Evolutionary conservation across 129 eudicot species (phyloP).

Genomic region (Flaveria trinervia): DNA sequence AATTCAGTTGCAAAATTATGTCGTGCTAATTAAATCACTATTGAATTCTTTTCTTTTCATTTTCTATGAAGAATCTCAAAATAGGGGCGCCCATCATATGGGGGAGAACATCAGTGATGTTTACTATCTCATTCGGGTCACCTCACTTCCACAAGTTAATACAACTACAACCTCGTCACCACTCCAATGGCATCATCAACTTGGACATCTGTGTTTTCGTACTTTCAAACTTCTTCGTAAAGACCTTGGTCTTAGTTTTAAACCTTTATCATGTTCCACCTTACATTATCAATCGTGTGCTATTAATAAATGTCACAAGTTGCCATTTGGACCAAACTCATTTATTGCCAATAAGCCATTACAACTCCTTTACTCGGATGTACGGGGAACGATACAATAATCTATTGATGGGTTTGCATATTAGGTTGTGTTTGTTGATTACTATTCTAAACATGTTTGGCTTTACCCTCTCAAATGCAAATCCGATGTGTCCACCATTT

Average conservation of each 20-base stretch:
- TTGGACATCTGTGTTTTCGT: background rate
- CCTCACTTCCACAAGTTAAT: background rate
- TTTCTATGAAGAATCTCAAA: slow-evolving; percentile 15
- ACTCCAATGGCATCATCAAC: slow-evolving; percentile 23
- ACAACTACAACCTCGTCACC: background rate
- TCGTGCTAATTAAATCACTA: background rate
- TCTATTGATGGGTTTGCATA: too few relatives aligned
- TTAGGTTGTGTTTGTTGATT: too few relatives aligned
- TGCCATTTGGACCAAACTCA: slow-evolving; percentile 11
- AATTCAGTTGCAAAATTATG: background rate
- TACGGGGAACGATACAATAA: too few relatives aligned
- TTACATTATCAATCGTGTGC: slow-evolving; percentile 22
- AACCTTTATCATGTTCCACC: background rate
- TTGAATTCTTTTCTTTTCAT: background rate
- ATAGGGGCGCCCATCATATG: slow-evolving; percentile 5
- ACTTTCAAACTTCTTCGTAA: background rate
- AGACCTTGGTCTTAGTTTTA: slow-evolving; percentile 18
- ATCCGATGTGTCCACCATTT: background rate
- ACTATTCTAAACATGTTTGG: too few relatives aligned
- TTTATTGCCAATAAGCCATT: slow-evolving; percentile 13
- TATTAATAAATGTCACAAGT: slow-evolving; percentile 23
- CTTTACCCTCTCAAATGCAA: background rate
- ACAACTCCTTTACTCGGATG: background rate
- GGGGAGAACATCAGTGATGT: slow-evolving; percentile 10
- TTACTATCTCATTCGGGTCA: background rate